Base-by-base conservation (phyloP, 352 stramenopile genomes). In the Phytophthora capsici region DNA sequence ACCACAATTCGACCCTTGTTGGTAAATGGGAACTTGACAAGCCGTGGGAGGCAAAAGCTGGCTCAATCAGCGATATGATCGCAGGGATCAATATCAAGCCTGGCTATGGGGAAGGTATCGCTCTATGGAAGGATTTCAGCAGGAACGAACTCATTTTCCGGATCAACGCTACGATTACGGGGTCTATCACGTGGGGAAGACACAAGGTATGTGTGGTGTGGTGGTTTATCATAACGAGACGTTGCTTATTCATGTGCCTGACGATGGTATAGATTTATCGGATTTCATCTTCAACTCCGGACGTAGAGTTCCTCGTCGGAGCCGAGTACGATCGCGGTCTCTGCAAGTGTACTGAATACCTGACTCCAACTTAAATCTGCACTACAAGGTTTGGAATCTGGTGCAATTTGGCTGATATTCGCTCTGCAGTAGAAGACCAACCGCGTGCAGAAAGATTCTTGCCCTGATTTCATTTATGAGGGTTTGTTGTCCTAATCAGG, bases 301-400 rank as follows among this genome's bases (percentile, higher is more conserved):
- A 91, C 59, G 85, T 94, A 30, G 84, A 94, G 63, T 96, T 96
- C 58, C 82, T 94, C 16, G 88, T 96, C 17, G 86, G 86, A n/a
- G 86, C 84, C 26, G 84, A 96, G 63, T 94, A 94, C 58, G 84
- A 93, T 65, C 86, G 88, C 12, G 81, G 80, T 10, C 71, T 96
- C 13, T 96, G 88, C 71, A 93, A 88, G 62, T 96, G 88, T 70
- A 85, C 76, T 6, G 72, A 91, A 45, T 96, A 93, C 59, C 53
- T 89, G 59, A 84, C 77, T 34, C 79, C 83, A 44, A 69, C 69
- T 43, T 90, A 75, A 28, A 19, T 3, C 36, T 36, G 16, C 22
- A 44, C 2, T 61, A 19, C 20, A 13, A 49, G 16, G 23, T 49
- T 40, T 48, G 32, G 16, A 7, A 34, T n/a, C 13, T 14, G 38